A percentile compares a stretch with the other conserved stretches of the same genome.
These are phyloP conservation scores for Rhodotorula kratochvilovae DNA, from an alignment of 768 basidiomycete species.

Conservation along the genomic window DNA sequence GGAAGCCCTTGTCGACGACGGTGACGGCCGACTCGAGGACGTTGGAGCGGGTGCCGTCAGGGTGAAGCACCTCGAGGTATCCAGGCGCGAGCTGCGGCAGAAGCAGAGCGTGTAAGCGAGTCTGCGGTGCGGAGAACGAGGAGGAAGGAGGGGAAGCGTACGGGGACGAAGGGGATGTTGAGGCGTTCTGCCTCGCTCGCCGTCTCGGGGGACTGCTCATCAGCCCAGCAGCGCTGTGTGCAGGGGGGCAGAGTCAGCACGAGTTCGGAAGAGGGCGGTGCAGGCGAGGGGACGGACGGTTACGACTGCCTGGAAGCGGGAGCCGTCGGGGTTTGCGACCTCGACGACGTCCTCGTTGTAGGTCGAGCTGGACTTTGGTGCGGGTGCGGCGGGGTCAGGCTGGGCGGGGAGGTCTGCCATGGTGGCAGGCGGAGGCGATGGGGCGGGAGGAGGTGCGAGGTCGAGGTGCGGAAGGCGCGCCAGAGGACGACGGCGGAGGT, in stretches of 20 bases:
- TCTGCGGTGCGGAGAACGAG: no score
- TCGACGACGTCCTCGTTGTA: slow-evolving; percentile 34
- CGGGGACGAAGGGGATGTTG: slow-evolving; percentile 26
- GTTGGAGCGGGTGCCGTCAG: slow-evolving; percentile 14
- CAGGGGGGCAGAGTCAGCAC: neutral
- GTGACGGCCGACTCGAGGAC: slow-evolving; percentile 7
- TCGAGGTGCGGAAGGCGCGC: neutral
- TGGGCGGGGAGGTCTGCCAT: neutral
- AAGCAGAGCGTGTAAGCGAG: neutral
- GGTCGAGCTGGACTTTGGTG: neutral
- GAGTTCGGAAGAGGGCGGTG: neutral
- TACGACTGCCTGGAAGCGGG: slow-evolving; percentile 16
- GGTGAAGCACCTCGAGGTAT: slow-evolving; percentile 31
- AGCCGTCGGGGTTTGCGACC: neutral
- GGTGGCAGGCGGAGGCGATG: neutral
- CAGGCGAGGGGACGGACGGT: slow-evolving; percentile 11
- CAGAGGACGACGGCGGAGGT: slow-evolving; percentile 6
- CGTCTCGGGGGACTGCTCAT: slow-evolving; percentile 31
- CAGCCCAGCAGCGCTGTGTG: slow-evolving; percentile 35
- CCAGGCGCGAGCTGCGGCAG: slow-evolving; percentile 25
- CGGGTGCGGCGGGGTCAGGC: neutral
- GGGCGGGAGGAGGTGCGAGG: neutral
- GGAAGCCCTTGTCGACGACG: slow-evolving; percentile 34
- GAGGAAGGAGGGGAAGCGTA: neutral
- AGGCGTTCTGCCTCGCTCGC: slow-evolving; percentile 22